Evolutionary conservation across 2,329 filamentous ascomycete genomes (phyloP).

Genomic region (Helminthosporium solani): DNA sequence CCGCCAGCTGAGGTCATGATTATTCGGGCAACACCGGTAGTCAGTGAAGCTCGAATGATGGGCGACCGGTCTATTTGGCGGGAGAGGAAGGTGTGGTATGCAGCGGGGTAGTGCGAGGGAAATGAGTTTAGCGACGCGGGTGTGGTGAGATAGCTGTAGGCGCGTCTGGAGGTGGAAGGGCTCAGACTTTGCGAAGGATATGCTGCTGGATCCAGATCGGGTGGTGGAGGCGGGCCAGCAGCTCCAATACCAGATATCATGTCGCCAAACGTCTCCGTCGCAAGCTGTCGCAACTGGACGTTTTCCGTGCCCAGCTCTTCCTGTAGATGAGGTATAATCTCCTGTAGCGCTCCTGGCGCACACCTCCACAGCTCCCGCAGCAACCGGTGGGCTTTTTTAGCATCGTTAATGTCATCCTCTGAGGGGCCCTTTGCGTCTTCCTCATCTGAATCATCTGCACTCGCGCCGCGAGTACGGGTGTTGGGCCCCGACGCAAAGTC

Average conservation of each 20-base stretch:
- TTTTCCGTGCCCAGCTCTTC: constrained; percentile 91
- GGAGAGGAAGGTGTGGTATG: constrained; percentile 82
- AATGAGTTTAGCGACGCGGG: constrained; percentile 89
- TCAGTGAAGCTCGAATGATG: constrained; percentile 82
- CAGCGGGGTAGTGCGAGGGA: constrained; percentile 72
- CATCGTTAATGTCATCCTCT: constrained; percentile 81
- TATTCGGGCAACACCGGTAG: constrained; percentile 78
- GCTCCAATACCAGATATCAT: constrained; percentile 93
- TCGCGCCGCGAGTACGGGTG: constrained; percentile 28
- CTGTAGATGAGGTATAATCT: constrained; percentile 91
- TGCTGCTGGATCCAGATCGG: constrained; percentile 73
- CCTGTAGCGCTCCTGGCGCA: constrained; percentile 81
- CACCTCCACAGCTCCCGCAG: constrained; percentile 93
- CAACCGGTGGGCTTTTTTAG: constrained; percentile 84
- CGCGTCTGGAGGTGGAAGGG: constrained; percentile 30
- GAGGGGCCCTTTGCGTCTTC: constrained; percentile 62
- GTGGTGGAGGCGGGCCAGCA: constrained; percentile 75
- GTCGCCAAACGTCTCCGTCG: constrained; percentile 91
- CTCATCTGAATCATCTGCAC: constrained; percentile 46
- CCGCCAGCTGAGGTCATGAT: constrained; percentile 88
- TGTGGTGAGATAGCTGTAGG: constrained; percentile 67
- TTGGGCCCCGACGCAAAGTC: constrained; percentile 65
- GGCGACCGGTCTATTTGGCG: constrained; percentile 84
- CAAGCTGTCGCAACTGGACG: constrained; percentile 78
- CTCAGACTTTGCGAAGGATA: constrained; percentile 73